These are phyloP conservation scores for Nakaseomyces uthaithaninus DNA, from an alignment of 1,139 yeast genomes.

Conservation along the genomic window DNA sequence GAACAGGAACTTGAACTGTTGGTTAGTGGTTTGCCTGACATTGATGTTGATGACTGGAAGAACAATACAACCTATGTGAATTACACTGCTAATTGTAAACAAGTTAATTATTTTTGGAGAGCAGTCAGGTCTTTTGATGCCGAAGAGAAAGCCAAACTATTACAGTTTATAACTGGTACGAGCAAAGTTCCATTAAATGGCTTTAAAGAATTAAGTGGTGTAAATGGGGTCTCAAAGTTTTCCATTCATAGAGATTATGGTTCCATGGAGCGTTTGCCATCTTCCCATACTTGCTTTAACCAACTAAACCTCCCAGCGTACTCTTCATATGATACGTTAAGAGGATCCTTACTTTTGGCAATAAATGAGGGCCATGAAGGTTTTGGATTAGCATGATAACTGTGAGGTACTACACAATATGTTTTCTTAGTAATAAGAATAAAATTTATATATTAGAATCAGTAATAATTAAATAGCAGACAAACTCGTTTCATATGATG, in stretches of 20 bases:
- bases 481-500: too few species aligned
- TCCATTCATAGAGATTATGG: constrained; percentile 89
- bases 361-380: constrained; percentile 96
- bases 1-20: constrained; percentile 92
- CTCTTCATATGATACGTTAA: constrained; percentile 74
- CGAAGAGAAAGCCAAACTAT: constrained; percentile 86
- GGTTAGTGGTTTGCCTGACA: constrained; percentile 92
- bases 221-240: constrained; percentile 79
- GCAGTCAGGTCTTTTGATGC: constrained; percentile 91
- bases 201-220: constrained; percentile 82
- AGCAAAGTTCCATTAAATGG: constrained; percentile 95
- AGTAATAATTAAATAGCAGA: too few species aligned
- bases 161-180: constrained; percentile 97
- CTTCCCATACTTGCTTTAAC: constrained; percentile 94
- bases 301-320: constrained; percentile 93
- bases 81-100: constrained; percentile 77
- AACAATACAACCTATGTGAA: constrained; percentile 75
- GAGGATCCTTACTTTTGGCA: constrained; percentile 75
- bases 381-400: constrained; percentile 53
- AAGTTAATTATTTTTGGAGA: constrained; percentile 97
- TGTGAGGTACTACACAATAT: too few species aligned
- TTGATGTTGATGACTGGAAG: constrained; percentile 94
- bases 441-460: too few species aligned
- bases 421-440: too few species aligned
- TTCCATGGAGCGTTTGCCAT: constrained; percentile 75